These are phyloP conservation scores for Acidiella bohemica DNA, from an alignment of 495 filamentous ascomycete genomes.

Conservation along the genomic window DNA sequence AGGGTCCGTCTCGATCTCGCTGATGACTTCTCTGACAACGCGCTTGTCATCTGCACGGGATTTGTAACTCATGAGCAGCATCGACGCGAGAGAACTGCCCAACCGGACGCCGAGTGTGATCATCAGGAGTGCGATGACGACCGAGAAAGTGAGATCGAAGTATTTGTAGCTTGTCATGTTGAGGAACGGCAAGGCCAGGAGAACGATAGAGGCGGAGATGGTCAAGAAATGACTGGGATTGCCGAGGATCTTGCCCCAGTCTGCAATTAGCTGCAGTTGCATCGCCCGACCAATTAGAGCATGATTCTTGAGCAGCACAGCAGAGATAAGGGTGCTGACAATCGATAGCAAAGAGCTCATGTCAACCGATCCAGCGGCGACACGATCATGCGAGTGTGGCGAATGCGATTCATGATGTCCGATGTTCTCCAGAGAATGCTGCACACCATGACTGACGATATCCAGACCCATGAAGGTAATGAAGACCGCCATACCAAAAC, in stretches of 20 bases:
- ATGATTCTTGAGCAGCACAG: constrained; percentile 80
- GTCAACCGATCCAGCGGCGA: constrained; percentile 64
- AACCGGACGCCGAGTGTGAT: constrained; percentile 69
- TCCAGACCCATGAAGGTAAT: constrained; percentile 95
- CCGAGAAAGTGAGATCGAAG: constrained; percentile 70
- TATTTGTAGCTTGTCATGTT: constrained; percentile 58
- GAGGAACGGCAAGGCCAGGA: constrained; percentile 73
- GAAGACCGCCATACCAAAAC: constrained; percentile 93
- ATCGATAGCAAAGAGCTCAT: constrained; percentile 76
- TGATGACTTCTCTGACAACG: constrained; percentile 56
- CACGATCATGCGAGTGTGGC: constrained; percentile 49
- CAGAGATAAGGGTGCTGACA: constrained; percentile 73
- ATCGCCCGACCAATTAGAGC: constrained; percentile 76
- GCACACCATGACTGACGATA: constrained; percentile 79
- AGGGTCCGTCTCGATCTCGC: constrained; percentile 70
- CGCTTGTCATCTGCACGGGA: constrained; percentile 27
- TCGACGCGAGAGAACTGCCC: constrained; percentile 70
- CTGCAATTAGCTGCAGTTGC: constrained; percentile 70
- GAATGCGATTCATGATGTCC: constrained; percentile 56
- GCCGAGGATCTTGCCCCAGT: constrained; percentile 63
- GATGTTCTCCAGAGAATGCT: constrained; percentile 62
- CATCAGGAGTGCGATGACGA: constrained; percentile 71
- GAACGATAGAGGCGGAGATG: constrained; percentile 63
- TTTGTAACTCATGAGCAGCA: constrained; percentile 87
- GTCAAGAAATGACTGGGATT: constrained; percentile 94